Base-by-base conservation (phyloP, 768 basidiomycete genomes). In the Xerocomellus chrysenteron region DNA sequence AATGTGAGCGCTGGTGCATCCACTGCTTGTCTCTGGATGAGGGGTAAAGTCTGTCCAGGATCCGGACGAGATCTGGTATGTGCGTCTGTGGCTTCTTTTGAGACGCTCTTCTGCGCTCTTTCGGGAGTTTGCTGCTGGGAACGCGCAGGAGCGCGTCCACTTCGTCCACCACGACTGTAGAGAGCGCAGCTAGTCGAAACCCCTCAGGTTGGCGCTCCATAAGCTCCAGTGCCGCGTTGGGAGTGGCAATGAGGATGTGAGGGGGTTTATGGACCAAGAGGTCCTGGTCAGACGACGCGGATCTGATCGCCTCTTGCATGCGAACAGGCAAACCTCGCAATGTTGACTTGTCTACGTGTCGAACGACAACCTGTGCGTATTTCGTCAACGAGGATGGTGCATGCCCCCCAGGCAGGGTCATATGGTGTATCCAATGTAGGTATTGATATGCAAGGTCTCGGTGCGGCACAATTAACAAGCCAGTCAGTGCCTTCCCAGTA, bases 161-260 rank as follows among this genome's bases (percentile, higher is more conserved):
- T 67, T 92, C 90, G 60, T 92, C 90, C 52, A 91, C 83, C 36
- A 85, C 83, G 46, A 92, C 78, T 2, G 79, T 80, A 14, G 80
- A 80, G 50, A 88, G 70, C 47, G 69, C 71, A 7, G 68, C 62
- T 47, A 88, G 57, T 51, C 76, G 75, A 19, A 89, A 68, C 14
- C 73, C 76, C 19, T 72, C 63, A 1, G 76, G 62, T 45, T 82
- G 78, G 51, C 69, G 64, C 40, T 78, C 68, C 26, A 81, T 74
- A 30, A 84, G 74, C 47, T 88, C 88, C 62, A 82, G 65, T 5
- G 88, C 58, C 6, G 86, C 87, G 58, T 86, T 83, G 7, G 89
- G 88, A 2, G 90, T 92, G 40, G 79, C 82, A 52, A 91, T 83
- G 50, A 90, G 77, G 55, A 92, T 81, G 63, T 83, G 84, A 1